Base-by-base conservation (phyloP, 2,329 filamentous ascomycete genomes). In the Didymella exigua region DNA sequence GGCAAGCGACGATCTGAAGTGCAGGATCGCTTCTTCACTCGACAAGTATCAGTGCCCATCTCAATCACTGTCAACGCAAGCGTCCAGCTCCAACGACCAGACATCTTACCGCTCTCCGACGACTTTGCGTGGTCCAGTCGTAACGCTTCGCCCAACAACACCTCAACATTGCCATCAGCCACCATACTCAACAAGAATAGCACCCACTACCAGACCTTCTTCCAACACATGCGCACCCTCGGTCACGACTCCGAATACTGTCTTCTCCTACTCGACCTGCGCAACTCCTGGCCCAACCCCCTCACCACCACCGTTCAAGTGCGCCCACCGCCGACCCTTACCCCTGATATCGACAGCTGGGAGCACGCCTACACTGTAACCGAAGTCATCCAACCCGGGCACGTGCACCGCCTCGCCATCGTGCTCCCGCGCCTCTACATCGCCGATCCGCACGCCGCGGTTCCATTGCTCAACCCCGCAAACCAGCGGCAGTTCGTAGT, bases 401-500 rank as follows among this genome's bases (percentile, higher is more conserved):
- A 84, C 69, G 89, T 89, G 1, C 88, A 85, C 43, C 86, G 93
- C 1, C 79, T 96, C 29, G 83, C 93, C 46, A 78, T 96, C 10
- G 87, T 92, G 0, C 79, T 96, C 3, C 89, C 85, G 49, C 86
- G 90, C 30, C 81, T 96, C 33, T 90, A 89, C 69, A 74, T 96
- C 18, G 81, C 87, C n/a, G 85, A 95, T 58, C 87, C 91, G 2
- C 86, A 92, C 68, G 87, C 87, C 1, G 81, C 88, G 1, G 90
- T 97, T 33, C 93, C 92, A 0, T 88, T 86, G 1, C 80, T 96
- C 9, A 92, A 93, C 62, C 89, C 89, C 0, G 86, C 88, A 0
- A 86, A 89, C n/a, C 89, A 91, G 69, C 85, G 92, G n/a, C 93
- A 97, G 69, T 97, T 96, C 66, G 90, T 97, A 26, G 90, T 96